phyloP scores from a whole-genome alignment of 768 basidiomycete species.

The Exidia glandulosa region DNA sequence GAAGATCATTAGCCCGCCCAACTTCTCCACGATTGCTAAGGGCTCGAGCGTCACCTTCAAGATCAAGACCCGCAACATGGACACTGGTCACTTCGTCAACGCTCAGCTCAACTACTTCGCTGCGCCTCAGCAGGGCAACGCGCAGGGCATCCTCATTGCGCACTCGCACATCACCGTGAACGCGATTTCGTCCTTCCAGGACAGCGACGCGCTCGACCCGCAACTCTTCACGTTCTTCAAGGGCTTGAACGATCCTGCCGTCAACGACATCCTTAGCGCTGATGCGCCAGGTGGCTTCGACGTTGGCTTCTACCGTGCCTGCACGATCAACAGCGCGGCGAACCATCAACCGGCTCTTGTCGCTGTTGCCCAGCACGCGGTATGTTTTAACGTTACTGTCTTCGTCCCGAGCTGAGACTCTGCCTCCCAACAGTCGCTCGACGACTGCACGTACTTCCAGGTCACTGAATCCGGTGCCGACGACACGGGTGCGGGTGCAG shows the following conservation, averaged over 20 bases:
- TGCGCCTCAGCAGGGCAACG: slow-evolving; percentile 46
- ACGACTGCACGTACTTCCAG: neutral
- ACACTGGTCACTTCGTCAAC: slow-evolving; percentile 48
- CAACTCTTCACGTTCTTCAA: slow-evolving; percentile 47
- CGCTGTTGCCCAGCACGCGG: slow-evolving; percentile 39
- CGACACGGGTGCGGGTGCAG: neutral
- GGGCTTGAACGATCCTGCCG: slow-evolving; percentile 10
- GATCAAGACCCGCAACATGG: slow-evolving; percentile 33
- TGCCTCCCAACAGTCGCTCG: slow-evolving; percentile 30
- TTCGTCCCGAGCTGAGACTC: slow-evolving; percentile 85
- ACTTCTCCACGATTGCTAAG: slow-evolving; percentile 33
- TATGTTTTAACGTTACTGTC: slow-evolving; percentile 65
- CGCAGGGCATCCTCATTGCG: slow-evolving; percentile 39
- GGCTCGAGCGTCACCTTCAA: slow-evolving; percentile 39
- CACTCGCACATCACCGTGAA: slow-evolving; percentile 53
- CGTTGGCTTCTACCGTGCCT: slow-evolving; percentile 10
- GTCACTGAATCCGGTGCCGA: neutral
- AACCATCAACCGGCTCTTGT: slow-evolving; percentile 42
- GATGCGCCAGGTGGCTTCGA: neutral
- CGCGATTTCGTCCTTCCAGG: slow-evolving; percentile 27
- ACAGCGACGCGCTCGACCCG: slow-evolving; percentile 39
- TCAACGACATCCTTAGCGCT: neutral
- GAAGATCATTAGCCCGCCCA: slow-evolving; percentile 38
- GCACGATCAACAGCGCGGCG: slow-evolving; percentile 26
- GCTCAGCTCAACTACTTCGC: slow-evolving; percentile 42